A percentile compares a stretch with the other conserved stretches of the same genome.
These are phyloP conservation scores for Vanderwaltozyma verrucispora DNA, from an alignment of 805 yeast species.

Conservation along the genomic window DNA sequence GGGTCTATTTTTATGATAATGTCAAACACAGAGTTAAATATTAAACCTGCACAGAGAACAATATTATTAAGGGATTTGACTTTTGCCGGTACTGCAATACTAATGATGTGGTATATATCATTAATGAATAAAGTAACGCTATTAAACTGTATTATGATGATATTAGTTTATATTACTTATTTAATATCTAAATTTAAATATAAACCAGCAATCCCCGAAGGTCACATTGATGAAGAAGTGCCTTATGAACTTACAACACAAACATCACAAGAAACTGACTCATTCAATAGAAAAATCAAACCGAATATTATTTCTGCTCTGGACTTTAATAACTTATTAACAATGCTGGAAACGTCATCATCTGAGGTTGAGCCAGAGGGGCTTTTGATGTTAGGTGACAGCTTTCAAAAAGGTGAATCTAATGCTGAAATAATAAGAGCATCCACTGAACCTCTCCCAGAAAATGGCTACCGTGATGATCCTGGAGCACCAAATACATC, in stretches of 20 bases:
- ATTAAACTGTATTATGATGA: conserved; percentile 20
- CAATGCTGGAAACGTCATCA: conserved; percentile 14
- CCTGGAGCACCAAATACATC: conserved; percentile 8
- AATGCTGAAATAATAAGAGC: conserved; percentile 5
- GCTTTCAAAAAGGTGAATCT: not conserved
- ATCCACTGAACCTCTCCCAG: conserved; percentile 11
- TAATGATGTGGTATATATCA: conserved; percentile 18
- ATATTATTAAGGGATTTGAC: conserved; percentile 20
- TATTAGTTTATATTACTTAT: conserved; percentile 16
- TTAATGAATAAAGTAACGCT: conserved; percentile 16
- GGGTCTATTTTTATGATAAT: conserved; percentile 26
- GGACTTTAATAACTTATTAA: conserved; percentile 21
- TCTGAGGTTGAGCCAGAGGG: not conserved
- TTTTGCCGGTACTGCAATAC: conserved; percentile 18
- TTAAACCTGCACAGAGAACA: conserved; percentile 11
- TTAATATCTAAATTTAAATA: conserved; percentile 11
- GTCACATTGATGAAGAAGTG: conserved; percentile 1
- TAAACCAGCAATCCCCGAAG: conserved; percentile 1
- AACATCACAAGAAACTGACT: not conserved
- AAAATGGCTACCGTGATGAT: not conserved
- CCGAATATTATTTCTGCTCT: conserved; percentile 25
- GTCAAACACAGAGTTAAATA: conserved; percentile 11
- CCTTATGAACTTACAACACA: conserved; percentile 3
- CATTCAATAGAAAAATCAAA: conserved; percentile 11
- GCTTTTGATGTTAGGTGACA: not conserved